Base-by-base conservation (phyloP, 495 filamentous ascomycete genomes). In the Aspergillus homomorphus region DNA sequence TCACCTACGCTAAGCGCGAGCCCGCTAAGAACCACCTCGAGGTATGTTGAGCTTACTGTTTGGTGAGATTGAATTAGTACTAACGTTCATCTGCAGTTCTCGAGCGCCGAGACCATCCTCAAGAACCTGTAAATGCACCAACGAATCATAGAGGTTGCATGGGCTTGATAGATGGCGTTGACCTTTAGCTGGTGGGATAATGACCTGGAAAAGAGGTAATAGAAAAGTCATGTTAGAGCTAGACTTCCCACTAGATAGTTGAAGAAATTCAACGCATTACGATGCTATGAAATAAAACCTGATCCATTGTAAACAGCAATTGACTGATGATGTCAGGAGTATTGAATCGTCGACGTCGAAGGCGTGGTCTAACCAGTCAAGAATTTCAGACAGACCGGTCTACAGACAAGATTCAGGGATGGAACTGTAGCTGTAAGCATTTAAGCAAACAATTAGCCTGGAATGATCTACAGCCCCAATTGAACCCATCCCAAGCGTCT, bases 1-100 rank as follows among this genome's bases (percentile, higher is more conserved):
- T 98, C 66, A 80, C 75, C 65, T 96, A 96, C 75, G 90, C 92
- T 51, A 90, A 90, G 75, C 86, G 86, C 70, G 89, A 93, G 77
- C 80, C 82, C 54, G 80, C 77, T 7, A 82, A 84, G 66, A 84
- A 90, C 70, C 83, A 87, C 53, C 86, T 79, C 66, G 72, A 85
- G 82, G 69, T 80, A 79, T 70, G 49, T 52, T 30, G 6, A 21
- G 44, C 16, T 59, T 15, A 15, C 12, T 28, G 10, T 42, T 30
- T 21, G 8, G 30, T 9, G 46, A 28, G 9, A 23, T 21, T 19
- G 23, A 59, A 33, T 45, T 45, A 24, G 28, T 54, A 28, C 66
- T 73, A 48, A 70, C 61, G 3, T 16, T 51, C n/a, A 6, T 4
- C 18, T 18, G 80, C 56, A 80, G 79, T 85, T 90, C 55, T 87